Base-by-base conservation (phyloP, 1,284 basidiomycete species). In the Apiotrichum mycotoxinovorans region DNA sequence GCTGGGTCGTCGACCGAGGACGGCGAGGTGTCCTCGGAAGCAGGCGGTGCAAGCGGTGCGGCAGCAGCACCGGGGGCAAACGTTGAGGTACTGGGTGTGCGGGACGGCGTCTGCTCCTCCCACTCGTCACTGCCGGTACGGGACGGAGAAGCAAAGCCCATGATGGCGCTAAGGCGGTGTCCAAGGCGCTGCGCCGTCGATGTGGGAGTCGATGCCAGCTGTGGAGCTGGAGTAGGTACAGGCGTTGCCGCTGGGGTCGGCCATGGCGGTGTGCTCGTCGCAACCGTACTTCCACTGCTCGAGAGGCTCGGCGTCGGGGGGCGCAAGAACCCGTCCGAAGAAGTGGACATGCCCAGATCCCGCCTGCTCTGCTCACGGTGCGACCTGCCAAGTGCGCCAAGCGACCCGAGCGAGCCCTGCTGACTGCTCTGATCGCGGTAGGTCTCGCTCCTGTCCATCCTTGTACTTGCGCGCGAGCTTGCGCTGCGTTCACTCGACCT, bases 141-240 rank as follows among this genome's bases (percentile, higher is more conserved):
- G 11, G 26, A 35, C 25, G 57, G 52, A 5, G 61, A 38, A 3
- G 53, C 56, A 30, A 63, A 56, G 22, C 62, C 62, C 62, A 63
- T 63, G 44, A 63, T 63, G 9, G 62, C 56, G 37, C 62, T 63
- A 12, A 63, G 54, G 9, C 58, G 51, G 48, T 60, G 56, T 7
- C 45, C 47, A 51, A 60, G 25, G 25, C 48, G 18, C 20, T 35
- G 35, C 15, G 35, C n/a, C 26, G 43, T 44, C 10, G 41, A 23
- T 23, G 43, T 27, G 25, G 43, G 8, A 12, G 43, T 10, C 4
- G 23, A 12, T 30, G 30, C 7, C 30, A 7, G 30, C 30, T 5
- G 30, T 18, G 23, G n/a, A 27, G n/a, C n/a, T n/a, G n/a, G n/a
- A n/a, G n/a, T n/a, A n/a, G 40, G 40, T 14, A 38, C 37, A 41